Percentiles rank a stretch among this genome's conserved stretches.
phyloP scores from a whole-genome alignment of 805 yeast genomes.

The Isabelozyma rhagii region DNA sequence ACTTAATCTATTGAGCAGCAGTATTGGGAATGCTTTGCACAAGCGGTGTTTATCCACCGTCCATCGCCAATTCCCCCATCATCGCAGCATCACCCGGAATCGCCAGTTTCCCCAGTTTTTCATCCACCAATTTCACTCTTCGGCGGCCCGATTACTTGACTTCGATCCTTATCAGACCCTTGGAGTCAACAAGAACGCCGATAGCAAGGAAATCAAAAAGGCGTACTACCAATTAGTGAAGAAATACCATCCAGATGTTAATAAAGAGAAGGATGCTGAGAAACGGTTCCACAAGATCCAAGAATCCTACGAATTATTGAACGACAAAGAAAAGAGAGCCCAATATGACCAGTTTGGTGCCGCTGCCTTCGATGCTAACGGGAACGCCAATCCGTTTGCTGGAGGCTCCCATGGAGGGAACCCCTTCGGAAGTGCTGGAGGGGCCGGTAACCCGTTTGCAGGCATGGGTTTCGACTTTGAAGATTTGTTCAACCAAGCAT shows the following conservation, averaged over 20 bases:
- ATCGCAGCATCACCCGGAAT: background rate
- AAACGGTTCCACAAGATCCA: slow-evolving; percentile 88
- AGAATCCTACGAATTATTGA: slow-evolving; percentile 88
- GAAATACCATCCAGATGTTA: slow-evolving; percentile 93
- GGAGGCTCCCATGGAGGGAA: slow-evolving; percentile 44
- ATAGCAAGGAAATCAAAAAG: slow-evolving; percentile 84
- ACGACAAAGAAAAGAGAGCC: slow-evolving; percentile 78
- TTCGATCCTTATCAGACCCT: slow-evolving; percentile 81
- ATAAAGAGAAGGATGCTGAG: slow-evolving; percentile 86
- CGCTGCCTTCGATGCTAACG: slow-evolving; percentile 69
- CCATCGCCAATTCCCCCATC: background rate
- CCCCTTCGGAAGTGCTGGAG: slow-evolving; percentile 29
- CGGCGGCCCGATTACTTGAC: slow-evolving; percentile 23
- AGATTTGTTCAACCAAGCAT: slow-evolving; percentile 47
- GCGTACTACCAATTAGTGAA: slow-evolving; percentile 93
- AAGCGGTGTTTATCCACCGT: background rate
- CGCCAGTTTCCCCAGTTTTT: background rate
- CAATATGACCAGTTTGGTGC: slow-evolving; percentile 94
- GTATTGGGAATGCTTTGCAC: background rate
- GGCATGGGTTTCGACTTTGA: slow-evolving; percentile 50
- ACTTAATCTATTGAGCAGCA: too few species aligned
- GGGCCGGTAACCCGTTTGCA: slow-evolving; percentile 50
- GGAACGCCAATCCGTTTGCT: slow-evolving; percentile 46
- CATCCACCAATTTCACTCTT: slow-evolving; percentile 42
- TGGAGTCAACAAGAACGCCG: slow-evolving; percentile 73